Base-by-base conservation (phyloP, 306 rosid genomes). In the Cucurbita ficifolia region DNA sequence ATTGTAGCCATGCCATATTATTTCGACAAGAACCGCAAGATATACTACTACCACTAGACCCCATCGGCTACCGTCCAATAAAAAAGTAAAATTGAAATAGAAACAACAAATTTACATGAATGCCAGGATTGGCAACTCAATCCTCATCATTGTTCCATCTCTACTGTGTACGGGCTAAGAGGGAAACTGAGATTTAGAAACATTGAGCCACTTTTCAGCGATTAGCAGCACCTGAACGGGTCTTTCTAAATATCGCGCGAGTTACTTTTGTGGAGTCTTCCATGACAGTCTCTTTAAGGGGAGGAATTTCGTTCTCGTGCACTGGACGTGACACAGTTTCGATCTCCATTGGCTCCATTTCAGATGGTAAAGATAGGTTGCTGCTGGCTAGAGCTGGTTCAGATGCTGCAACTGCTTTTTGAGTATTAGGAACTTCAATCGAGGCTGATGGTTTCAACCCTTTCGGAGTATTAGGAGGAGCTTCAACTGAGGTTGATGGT, bases 91-190 rank as follows among this genome's bases (percentile, higher is more conserved):
- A 82, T 77, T 51, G 77, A 79, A 76, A 73, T 73, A 76, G 54
- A 63, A 29, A 63, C 74, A 78, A 75, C 77, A 80, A 78, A 89
- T 92, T 87, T 88, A 93, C 96, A 90, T 53, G 40, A 82, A 69
- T 79, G 79, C 80, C 79, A 70, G 76, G 75, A 70, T 36, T 59
- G 58, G 72, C 81, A 75, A 72, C 79, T 78, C 77, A 86, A 79
- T 55, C 76, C 58, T 49, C 82, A 80, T 58, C 69, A 43, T 73
- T 71, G 70, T 52, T 49, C 63, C 63, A 43, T 43, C 55, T 74
- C 55, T 74, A 45, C 45, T 24, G 53, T 49, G 8, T 46, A 39
- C 24, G 38, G 29, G 55, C 43, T 40, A 54, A 21, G 40, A 39
- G 11, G 56, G 11, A 22, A 39, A 54, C 42, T 75, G 68, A 50